Percentiles rank a stretch among this genome's conserved stretches.
These are phyloP conservation scores for Backusella westeae DNA, from an alignment of 192 early-diverging fungal genomes.

Conservation along the genomic window DNA sequence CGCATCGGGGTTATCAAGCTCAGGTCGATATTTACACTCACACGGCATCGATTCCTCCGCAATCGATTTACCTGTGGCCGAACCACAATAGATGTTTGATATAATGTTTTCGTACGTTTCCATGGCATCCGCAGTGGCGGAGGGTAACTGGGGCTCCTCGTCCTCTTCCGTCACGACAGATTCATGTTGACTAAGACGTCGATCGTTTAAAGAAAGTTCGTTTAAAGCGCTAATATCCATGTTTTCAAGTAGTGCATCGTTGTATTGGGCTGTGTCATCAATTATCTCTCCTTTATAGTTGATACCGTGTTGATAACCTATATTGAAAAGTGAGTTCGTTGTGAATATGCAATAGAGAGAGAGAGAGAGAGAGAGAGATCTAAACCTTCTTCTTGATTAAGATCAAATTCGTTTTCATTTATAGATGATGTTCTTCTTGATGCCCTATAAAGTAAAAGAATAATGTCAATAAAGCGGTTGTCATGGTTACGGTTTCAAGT, in stretches of 20 bases:
- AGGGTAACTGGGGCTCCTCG: slow-evolving; percentile 19
- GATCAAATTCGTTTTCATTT: background rate
- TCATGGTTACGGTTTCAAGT: background rate
- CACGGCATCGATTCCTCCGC: slow-evolving; percentile 74
- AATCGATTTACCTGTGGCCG: slow-evolving; percentile 65
- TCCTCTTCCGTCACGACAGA: background rate
- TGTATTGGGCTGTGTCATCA: background rate
- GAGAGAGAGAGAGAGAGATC: background rate
- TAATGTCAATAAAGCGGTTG: background rate
- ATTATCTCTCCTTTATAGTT: background rate
- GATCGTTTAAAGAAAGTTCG: background rate
- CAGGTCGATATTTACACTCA: slow-evolving; percentile 71
- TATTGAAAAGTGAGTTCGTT: background rate
- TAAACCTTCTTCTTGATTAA: slow-evolving; percentile 1
- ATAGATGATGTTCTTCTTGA: slow-evolving; percentile 5
- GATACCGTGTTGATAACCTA: background rate
- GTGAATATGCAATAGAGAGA: no score
- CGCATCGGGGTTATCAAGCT: slow-evolving; percentile 52
- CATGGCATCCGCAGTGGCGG: slow-evolving; percentile 50
- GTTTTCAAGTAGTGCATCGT: background rate
- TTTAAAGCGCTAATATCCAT: background rate
- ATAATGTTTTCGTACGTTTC: slow-evolving; percentile 64
- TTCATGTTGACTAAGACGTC: background rate
- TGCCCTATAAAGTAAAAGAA: background rate
- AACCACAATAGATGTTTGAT: slow-evolving; percentile 68